These are phyloP conservation scores for Trifolium dubium DNA, from an alignment of 306 rosid genomes.

Conservation along the genomic window DNA sequence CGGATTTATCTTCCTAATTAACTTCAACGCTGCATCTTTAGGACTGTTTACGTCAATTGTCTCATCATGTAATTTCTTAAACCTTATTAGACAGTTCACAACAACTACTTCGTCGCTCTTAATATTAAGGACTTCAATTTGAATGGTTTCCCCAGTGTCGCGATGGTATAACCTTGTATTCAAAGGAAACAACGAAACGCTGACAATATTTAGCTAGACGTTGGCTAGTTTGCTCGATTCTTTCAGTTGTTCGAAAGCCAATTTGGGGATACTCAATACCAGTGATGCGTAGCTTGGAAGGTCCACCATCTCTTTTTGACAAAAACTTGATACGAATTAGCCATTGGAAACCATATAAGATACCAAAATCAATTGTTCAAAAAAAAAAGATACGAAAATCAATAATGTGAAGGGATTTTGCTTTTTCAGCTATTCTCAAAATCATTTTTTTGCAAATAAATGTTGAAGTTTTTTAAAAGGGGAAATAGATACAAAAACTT, in stretches of 20 bases:
- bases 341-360: conserved; percentile 88
- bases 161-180: conserved; percentile 66
- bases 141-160: conserved; percentile 76
- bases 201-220: conserved; percentile 72
- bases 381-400: too few species aligned
- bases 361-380: too few species aligned
- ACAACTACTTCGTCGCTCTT: conserved; percentile 59
- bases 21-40: conserved; percentile 60
- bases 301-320: conserved; percentile 65
- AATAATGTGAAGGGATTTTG: conserved; percentile 64
- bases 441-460: conserved; percentile 66
- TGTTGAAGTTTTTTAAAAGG: conserved; percentile 68
- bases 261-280: conserved; percentile 82
- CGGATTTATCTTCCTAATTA: conserved; percentile 75
- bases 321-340: conserved; percentile 73
- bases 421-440: conserved; percentile 54
- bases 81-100: conserved; percentile 59
- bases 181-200: conserved; percentile 74
- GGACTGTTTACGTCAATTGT: conserved; percentile 72
- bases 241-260: conserved; percentile 77
- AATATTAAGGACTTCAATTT: conserved; percentile 62
- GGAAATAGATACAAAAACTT: conserved; percentile 53
- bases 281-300: conserved; percentile 79
- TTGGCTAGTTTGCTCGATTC: conserved; percentile 76
- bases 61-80: conserved; percentile 71